Evolutionary conservation across 2,329 filamentous ascomycete genomes (phyloP), one percentile per base, ranked within the genome.

Genomic region (Sporothrix brunneoviolacea): DNA sequence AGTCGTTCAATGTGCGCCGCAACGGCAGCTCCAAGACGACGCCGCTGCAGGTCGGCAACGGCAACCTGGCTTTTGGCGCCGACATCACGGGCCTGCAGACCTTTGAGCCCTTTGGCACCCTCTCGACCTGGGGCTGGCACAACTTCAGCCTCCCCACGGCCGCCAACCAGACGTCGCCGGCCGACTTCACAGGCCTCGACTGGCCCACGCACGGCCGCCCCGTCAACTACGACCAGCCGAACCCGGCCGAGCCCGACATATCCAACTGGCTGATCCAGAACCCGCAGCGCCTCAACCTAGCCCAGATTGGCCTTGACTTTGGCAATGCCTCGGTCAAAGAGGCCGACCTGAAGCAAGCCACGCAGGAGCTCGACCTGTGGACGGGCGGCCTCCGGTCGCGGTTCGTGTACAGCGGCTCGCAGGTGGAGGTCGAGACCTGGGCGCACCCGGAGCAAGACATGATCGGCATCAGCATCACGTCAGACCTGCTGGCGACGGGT

Each of bases 221-320:
- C 15, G 65, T 72, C 19, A 67, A 69, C 40, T 72, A 71, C 48
- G 61, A 68, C 54, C 65, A 70, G 52, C 68, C 68, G 2, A 71
- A 71, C 46, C 65, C 68, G 16, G 65, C 63, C 6, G 60, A 72
- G 55, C 59, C 57, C 12, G 67, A 71, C 19, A 70, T 72, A 42
- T 70, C 68, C 2, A 63, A 66, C 44, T 71, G 69, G 69, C 58
- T 71, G 15, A 68, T 69, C 40, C 63, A 68, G 49, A 79, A 79
- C 54, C 75, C 75, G 0, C 74, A 78, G 56, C 65, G 75, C 6
- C 61, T 76, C 16, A 78, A 77, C 53, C 55, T 78, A 1, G 75
- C 67, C 3, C 68, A 65, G 3, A 65, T 77, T 9, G 75, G 75
- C 4, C 60, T 78, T 27, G 67, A 65, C 50, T 77, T 75, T 55